These are phyloP conservation scores for Fusarium sp. DNA, from an alignment of 2,329 filamentous ascomycete genomes.

Conservation along the genomic window DNA sequence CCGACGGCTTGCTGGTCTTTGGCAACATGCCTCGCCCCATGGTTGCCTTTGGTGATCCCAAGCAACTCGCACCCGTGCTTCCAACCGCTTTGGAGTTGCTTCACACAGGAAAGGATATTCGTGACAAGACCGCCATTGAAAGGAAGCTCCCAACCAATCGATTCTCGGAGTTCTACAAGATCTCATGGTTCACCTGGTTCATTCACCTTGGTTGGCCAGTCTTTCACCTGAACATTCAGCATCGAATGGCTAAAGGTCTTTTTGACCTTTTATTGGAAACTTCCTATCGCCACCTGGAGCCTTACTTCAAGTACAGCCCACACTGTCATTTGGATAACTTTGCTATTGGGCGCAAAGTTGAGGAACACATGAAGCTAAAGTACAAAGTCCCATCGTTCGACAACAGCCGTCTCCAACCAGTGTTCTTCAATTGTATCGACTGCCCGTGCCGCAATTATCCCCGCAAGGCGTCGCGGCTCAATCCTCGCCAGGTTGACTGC, in stretches of 20 bases:
- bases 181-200: constrained; percentile 5
- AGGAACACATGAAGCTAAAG: neutral
- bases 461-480: neutral
- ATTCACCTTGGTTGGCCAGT: neutral
- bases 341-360: neutral
- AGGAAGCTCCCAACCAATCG: neutral
- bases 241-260: neutral
- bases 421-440: neutral
- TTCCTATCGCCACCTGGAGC: neutral
- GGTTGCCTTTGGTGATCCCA: neutral
- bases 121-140: rapidly evolving
- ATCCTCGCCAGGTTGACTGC: neutral
- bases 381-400: neutral
- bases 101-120: rapidly evolving
- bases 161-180: neutral
- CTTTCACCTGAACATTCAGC: neutral
- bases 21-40: constrained; percentile 3
- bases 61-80: neutral
- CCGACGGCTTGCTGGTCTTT: neutral
- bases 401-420: rapidly evolving
- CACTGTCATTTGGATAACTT: neutral
- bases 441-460: neutral
- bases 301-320: neutral
- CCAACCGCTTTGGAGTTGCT: neutral
- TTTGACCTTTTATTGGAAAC: neutral